Conservation (phyloP, 2,329 filamentous ascomycete genomes). For the Paracoccidioides brasiliensis region DNA sequence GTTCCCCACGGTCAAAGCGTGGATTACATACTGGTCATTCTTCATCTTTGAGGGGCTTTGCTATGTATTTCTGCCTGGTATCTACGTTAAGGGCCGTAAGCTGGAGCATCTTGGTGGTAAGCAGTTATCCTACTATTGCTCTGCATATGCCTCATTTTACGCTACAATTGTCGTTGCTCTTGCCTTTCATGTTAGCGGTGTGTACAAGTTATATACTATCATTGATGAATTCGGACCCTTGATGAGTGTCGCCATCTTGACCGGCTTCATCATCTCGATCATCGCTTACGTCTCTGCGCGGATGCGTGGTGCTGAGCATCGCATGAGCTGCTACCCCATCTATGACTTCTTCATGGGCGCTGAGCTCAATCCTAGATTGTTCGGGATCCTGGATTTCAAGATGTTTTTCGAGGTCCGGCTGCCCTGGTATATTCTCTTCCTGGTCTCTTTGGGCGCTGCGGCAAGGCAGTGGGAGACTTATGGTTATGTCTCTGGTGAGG, state of each 20-base stretch:
- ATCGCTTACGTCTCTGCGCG: conserved; percentile 79
- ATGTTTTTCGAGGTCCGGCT: conserved; percentile 93
- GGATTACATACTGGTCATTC: conserved; percentile 91
- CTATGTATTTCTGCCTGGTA: conserved; percentile 76
- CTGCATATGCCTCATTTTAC: conserved; percentile 76
- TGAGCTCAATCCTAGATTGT: conserved; percentile 76
- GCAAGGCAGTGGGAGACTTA: conserved; percentile 73
- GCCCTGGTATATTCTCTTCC: conserved; percentile 82
- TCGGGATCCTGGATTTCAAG: conserved; percentile 75
- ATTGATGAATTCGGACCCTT: conserved; percentile 92
- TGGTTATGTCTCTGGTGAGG: conserved; percentile 76
- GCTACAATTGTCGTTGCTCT: conserved; percentile 60
- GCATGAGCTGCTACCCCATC: conserved; percentile 72
- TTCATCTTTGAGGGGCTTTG: conserved; percentile 70
- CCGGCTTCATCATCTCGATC: conserved; percentile 70
- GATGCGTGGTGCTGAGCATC: conserved; percentile 67
- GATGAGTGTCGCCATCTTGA: conserved; percentile 83
- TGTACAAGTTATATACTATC: conserved; percentile 82
- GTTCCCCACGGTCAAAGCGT: conserved; percentile 69
- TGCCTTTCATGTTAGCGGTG: conserved; percentile 64
- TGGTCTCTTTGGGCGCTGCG: conserved; percentile 62
- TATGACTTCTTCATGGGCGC: conserved; percentile 91
- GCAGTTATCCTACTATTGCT: conserved; percentile 91
- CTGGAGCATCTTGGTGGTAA: conserved; percentile 69
- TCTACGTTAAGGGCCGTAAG: conserved; percentile 79